Base-by-base conservation (phyloP, 2,329 filamentous ascomycete species). In the Colletotrichum somersetense region DNA sequence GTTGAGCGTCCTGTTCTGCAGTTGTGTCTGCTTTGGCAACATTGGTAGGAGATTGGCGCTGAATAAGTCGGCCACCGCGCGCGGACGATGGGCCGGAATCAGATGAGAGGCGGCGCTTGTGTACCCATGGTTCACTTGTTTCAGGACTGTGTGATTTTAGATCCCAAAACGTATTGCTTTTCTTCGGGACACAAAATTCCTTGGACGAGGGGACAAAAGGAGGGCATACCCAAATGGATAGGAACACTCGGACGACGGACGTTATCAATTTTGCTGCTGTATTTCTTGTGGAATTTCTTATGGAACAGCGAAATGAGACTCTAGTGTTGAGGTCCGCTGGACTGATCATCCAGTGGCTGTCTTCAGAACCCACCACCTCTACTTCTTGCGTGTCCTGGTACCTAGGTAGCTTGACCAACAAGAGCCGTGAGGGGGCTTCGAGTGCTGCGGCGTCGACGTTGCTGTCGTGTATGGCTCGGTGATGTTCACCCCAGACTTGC, bases 21-120 rank as follows among this genome's bases (percentile, higher is more conserved):
- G 94, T 78, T 95, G 94, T 76, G 90, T 98, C 12, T 98, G 95
- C 82, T 98, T 99, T 85, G 96, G 96, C 14, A 98, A 97, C 79
- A 94, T 99, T 78, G 96, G 96, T 16, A 87, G 96, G 74, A 88
- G 93, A 73, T 83, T 98, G 75, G 91, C 91, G n/a, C 82, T 89
- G 74, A 86, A 83, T 30, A 79, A 78, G 67, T 80, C 81, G n/a
- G 80, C 81, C 1, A 80, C 77, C 1, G 80, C 77, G n/a, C 83
- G 81, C 70, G 84, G 84, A 3, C 78, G 87, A 53, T 87, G 84
- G 85, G 73, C 72, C 20, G 68, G 72, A 8, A 55, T 62, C 14
- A 72, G 64, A 73, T 73, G 40, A 71, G 48, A 26, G 53, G 30
- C 18, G 20, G n/a, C 14, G 23, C 10, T n/a, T 7, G 12, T 42